These are phyloP conservation scores for Neoarthrinium moseri DNA, from an alignment of 2,329 filamentous ascomycete genomes.

Conservation along the genomic window DNA sequence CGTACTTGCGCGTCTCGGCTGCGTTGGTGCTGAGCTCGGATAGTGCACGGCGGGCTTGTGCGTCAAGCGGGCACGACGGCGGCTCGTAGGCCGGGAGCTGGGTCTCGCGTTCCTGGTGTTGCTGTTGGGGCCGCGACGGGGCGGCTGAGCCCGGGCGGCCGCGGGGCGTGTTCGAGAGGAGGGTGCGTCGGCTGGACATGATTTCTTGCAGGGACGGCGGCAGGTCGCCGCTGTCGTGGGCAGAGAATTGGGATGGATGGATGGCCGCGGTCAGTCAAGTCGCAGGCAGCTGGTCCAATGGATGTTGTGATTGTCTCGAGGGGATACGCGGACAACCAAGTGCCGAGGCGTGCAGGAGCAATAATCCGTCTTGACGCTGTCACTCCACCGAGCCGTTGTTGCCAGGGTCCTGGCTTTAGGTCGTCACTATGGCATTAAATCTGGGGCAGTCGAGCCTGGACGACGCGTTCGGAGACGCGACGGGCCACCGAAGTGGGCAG, in stretches of 20 bases:
- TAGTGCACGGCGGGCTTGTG: constrained; percentile 36
- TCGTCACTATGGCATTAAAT: no score
- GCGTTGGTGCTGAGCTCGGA: constrained; percentile 38
- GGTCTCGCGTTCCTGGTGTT: constrained; percentile 15
- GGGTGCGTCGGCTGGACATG: constrained; percentile 18
- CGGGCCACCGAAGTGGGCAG: no score
- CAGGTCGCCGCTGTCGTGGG: background rate
- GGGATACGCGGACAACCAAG: no score
- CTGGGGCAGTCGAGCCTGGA: no score
- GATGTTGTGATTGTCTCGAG: background rate
- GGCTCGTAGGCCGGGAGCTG: constrained; percentile 51
- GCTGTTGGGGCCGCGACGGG: background rate
- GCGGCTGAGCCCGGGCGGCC: constrained; percentile 10
- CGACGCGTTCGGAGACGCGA: no score
- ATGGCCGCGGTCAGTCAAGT: background rate
- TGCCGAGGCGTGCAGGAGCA: no score
- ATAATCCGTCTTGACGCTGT: no score
- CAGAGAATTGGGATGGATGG: background rate
- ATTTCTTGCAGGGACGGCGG: no score
- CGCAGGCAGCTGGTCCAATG: background rate
- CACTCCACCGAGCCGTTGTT: no score
- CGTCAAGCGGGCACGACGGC: constrained; percentile 43
- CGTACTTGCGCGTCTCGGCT: constrained; percentile 40
- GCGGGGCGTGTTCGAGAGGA: constrained; percentile 17
- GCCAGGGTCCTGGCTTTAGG: no score